Evolutionary conservation across 2,329 filamentous ascomycete species (phyloP), one percentile per base, ranked within the genome.

Genomic region (Cytospora leucostoma): DNA sequence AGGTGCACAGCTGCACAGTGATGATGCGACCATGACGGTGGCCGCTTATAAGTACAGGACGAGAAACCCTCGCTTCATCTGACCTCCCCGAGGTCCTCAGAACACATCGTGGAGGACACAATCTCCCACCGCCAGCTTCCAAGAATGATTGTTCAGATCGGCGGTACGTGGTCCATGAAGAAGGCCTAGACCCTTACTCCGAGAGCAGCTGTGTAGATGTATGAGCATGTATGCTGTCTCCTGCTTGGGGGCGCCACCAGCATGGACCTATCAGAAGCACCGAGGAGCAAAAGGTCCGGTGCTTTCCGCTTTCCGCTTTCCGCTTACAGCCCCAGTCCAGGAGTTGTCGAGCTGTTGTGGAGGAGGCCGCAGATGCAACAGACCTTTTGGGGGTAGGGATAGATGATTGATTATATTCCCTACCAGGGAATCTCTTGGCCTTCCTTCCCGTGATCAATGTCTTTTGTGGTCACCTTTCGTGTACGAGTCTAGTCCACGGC

Each of bases 211-310:
- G 44, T 47, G 44, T 47, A 47, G 11, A 47, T 50, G n/a, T 21
- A 34, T 27, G 40, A 49, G 38, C 56, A 40, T 53, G 40, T 61
- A 40, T 53, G 37, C 56, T 54, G 62, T 51, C 37, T 34, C n/a
- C 58, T 40, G 15, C 32, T 58, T 57, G 34, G 54, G 21, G n/a
- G 61, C 64, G 65, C 62, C 59, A 70, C 65, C 67, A 63, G 65
- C 69, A 66, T 69, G 68, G 67, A 67, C 73, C 73, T 72, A 70
- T 70, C 68, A 70, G 37, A 68, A 67, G 65, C 63, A 66, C 66
- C 68, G 68, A 68, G 73, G 74, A 75, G 74, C 74, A 68, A 71
- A 71, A 69, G 74, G 74, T 76, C 74, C 74, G 73, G 70, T 17
- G 50, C 66, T 69, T 57, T 64, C 67, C 71, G 52, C 65, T 69